Base-by-base conservation (phyloP, 2,329 filamentous ascomycete species). In the Sclerotinia glacialis region DNA sequence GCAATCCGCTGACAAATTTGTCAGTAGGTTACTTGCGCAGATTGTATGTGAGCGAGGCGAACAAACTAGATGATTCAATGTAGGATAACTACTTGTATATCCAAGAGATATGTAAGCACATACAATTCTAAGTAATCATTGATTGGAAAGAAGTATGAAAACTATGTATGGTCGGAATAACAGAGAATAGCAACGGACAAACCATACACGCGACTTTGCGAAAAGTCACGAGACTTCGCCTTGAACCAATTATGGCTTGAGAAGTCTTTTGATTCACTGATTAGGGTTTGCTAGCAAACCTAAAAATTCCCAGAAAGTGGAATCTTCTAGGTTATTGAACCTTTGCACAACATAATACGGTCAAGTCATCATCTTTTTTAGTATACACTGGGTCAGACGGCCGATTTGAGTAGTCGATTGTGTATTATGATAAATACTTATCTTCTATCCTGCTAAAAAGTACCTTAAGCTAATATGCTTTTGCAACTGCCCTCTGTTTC, bases 161-260 rank as follows among this genome's bases (percentile, higher is more conserved):
- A 34, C 7, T 8, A 14, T 37, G 42, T 8, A 14, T 37, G 42
- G 28, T 23, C 47, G 14, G 21, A 5, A n/a, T 14, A 12, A 23
- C 21, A 12, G 21, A 18, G 1, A n/a, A 18, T 28, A 31, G 3
- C 40, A 59, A 47, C 31, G 26, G 21, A 14, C 7, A 46, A 59
- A 34, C 14, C 8, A 21, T 28, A 28, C 31, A 34, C 42, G 21
- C 28, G 21, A 31, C 55, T 59, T 34, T 34, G 5, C 21, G 14
- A 46, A 26, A 58, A 46, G 26, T 60, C 58, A 60, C 58, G 58
- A 4, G 44, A 49, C 8, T 18, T 60, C 28, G 58, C 44, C n/a
- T n/a, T n/a, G n/a, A 59, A 28, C 42, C 42, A 23, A 16, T 9
- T 11, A 34, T 47, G 18, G 40, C 18, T 9, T n/a, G 14, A n/a